Evolutionary conservation across 805 yeast genomes (phyloP).

Genomic region (Lachancea mirantina): DNA sequence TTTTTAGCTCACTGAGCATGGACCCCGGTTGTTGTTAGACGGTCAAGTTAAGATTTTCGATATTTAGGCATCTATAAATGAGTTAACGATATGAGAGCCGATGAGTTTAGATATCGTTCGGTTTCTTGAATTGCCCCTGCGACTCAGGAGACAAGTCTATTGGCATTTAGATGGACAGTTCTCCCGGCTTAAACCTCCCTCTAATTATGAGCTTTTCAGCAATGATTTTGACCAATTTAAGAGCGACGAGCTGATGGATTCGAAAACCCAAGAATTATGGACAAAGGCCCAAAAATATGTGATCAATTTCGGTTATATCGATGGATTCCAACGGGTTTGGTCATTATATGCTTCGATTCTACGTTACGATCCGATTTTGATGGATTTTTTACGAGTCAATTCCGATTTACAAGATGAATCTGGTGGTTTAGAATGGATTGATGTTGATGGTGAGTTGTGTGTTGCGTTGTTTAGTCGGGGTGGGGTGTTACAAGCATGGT

Average conservation of each 20-base stretch:
- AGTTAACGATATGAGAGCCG: neutral
- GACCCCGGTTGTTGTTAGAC: neutral
- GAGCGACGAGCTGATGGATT: too few species aligned
- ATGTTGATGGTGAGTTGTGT: slow-evolving; percentile 14
- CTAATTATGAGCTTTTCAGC: slow-evolving; percentile 7
- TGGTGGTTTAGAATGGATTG: slow-evolving; percentile 22
- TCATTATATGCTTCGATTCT: slow-evolving; percentile 21
- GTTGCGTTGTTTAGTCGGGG: slow-evolving; percentile 19
- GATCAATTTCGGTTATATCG: slow-evolving; percentile 22
- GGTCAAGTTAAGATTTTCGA: neutral
- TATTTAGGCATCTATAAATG: neutral
- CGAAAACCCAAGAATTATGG: slow-evolving; percentile 7
- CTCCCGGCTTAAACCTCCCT: slow-evolving; percentile 3
- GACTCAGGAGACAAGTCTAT: slow-evolving; percentile 22
- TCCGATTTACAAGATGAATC: slow-evolving; percentile 19
- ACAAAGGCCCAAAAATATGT: slow-evolving; percentile 17
- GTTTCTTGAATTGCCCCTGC: slow-evolving; percentile 22
- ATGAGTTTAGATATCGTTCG: slow-evolving; percentile 6
- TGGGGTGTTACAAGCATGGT: slow-evolving; percentile 26
- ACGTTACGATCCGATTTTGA: slow-evolving; percentile 24
- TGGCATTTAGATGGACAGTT: slow-evolving; percentile 15
- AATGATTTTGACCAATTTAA: neutral
- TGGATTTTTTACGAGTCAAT: slow-evolving; percentile 25
- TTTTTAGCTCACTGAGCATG: slow-evolving; percentile 28
- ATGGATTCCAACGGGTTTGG: slow-evolving; percentile 20